A percentile compares a stretch with the other conserved stretches of the same genome.
These are phyloP conservation scores for Nitzschia sp. DNA, from an alignment of 108 stramenopile species.

Conservation along the genomic window DNA sequence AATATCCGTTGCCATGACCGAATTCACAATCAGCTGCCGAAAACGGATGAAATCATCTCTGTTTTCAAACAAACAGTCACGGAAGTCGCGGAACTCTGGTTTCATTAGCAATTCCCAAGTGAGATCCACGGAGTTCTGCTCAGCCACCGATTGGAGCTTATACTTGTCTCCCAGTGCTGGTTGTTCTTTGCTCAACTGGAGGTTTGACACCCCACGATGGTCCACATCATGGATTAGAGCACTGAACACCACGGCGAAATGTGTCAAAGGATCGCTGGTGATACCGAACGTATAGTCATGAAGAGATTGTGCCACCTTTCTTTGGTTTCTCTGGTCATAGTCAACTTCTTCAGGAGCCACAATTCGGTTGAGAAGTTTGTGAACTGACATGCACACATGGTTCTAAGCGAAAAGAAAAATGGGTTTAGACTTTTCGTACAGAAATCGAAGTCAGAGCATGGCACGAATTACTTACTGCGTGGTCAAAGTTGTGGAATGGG, in stretches of 20 bases:
- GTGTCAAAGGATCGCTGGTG: slow-evolving; percentile 26
- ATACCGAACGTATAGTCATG: slow-evolving; percentile 48
- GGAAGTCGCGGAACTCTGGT: slow-evolving; percentile 7
- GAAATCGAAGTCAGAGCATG: too few species aligned
- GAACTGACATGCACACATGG: slow-evolving; percentile 42
- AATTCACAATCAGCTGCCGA: slow-evolving; percentile 16
- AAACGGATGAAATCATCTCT: slow-evolving; percentile 8
- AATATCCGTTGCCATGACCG: slow-evolving; percentile 18
- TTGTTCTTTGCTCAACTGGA: slow-evolving; percentile 19
- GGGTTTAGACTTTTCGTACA: too few species aligned
- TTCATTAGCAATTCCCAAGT: slow-evolving; percentile 19
- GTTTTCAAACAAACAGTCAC: slow-evolving; percentile 1
- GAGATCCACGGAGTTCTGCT: slow-evolving; percentile 30
- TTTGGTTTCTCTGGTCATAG: slow-evolving; percentile 9
- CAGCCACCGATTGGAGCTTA: slow-evolving; percentile 24
- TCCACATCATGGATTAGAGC: slow-evolving; percentile 35
- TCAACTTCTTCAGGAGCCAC: slow-evolving; percentile 12
- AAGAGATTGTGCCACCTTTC: neutral
- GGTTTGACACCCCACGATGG: slow-evolving; percentile 30
- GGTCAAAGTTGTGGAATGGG: slow-evolving; percentile 32
- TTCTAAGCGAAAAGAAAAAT: neutral
- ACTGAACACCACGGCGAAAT: slow-evolving; percentile 30
- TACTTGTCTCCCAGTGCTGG: slow-evolving; percentile 19
- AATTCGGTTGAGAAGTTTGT: slow-evolving; percentile 43
- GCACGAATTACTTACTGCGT: slow-evolving; percentile 1